phyloP scores from a whole-genome alignment of 2,329 filamentous ascomycete genomes.

The Diplodia intermedia region DNA sequence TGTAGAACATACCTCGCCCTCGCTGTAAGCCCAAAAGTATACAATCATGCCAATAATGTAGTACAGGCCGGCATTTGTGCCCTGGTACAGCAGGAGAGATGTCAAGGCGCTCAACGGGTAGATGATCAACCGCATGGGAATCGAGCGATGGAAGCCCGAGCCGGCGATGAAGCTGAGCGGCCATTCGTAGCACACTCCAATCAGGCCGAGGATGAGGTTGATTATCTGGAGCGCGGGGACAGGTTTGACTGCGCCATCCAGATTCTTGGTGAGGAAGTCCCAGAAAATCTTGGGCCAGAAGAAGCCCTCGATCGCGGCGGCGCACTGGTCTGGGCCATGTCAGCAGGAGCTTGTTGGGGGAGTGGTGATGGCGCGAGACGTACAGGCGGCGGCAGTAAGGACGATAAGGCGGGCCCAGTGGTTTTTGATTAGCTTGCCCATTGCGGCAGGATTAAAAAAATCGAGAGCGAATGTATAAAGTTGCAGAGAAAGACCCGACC shows the following conservation, averaged over 20 bases:
- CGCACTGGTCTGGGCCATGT: conserved; percentile 76
- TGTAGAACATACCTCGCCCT: conserved; percentile 80
- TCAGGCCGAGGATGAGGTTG: conserved; percentile 82
- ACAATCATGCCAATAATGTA: conserved; percentile 84
- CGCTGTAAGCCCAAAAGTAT: conserved; percentile 97
- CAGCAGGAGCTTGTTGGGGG: conserved; percentile 3
- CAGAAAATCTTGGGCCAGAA: conserved; percentile 99
- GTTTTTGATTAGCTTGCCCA: conserved; percentile 99
- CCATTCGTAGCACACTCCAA: conserved; percentile 89
- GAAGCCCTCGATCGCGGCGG: conserved; percentile 82
- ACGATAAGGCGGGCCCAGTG: conserved; percentile 97
- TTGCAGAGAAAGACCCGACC: conserved; percentile 28
- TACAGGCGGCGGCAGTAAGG: conserved; percentile 81
- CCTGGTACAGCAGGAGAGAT: conserved; percentile 84
- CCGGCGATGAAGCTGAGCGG: conserved; percentile 80
- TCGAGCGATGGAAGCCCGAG: conserved; percentile 75
- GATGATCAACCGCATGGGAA: conserved; percentile 83
- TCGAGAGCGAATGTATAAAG: conserved; percentile 27
- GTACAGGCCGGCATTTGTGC: conserved; percentile 89
- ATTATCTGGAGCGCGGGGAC: conserved; percentile 88
- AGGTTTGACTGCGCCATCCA: conserved; percentile 85
- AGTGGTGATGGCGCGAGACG: conserved; percentile 38
- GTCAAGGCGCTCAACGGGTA: conserved; percentile 79
- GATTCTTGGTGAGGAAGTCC: conserved; percentile 91
- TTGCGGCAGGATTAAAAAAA: conserved; percentile 49